phyloP scores from a whole-genome alignment of 73 alveolate genomes.

The Tetrahymena malaccensis region DNA sequence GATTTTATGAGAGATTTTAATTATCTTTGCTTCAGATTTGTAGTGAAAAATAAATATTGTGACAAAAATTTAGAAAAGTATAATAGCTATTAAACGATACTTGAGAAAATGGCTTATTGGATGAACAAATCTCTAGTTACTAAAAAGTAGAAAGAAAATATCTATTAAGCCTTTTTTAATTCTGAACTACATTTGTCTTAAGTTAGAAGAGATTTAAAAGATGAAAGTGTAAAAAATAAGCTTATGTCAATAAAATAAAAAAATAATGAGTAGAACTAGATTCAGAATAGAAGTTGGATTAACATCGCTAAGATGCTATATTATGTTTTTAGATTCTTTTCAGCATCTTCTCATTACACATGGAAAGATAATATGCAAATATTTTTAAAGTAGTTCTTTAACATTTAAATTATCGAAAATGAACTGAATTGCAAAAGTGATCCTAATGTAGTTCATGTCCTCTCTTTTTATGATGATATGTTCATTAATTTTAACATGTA shows the following conservation, averaged over 20 bases:
- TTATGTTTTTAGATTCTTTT: background rate
- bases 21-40: background rate
- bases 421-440: background rate
- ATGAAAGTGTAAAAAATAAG: background rate
- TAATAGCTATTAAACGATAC: background rate
- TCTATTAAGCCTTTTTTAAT: background rate
- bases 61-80: background rate
- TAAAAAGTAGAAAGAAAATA: background rate
- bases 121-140: background rate
- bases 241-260: background rate
- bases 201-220: background rate
- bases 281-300: background rate
- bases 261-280: background rate
- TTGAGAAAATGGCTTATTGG: background rate
- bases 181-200: background rate
- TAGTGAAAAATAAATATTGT: background rate
- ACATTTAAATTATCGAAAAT: background rate
- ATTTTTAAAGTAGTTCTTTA: background rate
- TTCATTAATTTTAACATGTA: background rate
- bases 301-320: background rate
- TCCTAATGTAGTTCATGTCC: background rate
- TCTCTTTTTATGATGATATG: background rate
- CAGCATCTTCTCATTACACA: background rate
- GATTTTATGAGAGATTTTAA: background rate
- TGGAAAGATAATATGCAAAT: background rate